Evolutionary conservation across 306 rosid genomes (phyloP).

Genomic region (Lablab purpureus): DNA sequence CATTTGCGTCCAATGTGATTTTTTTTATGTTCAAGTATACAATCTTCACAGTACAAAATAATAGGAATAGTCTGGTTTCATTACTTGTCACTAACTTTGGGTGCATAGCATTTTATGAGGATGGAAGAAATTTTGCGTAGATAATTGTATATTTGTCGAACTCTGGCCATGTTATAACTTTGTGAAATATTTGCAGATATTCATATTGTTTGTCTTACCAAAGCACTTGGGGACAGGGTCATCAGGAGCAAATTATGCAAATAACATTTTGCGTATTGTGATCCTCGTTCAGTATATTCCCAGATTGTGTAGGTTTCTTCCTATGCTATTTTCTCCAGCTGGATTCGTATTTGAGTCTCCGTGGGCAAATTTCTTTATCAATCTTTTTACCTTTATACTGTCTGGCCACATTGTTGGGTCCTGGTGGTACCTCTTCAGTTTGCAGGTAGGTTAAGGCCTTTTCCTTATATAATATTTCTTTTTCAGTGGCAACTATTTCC

Average conservation of each 20-base stretch:
- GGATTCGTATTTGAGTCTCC: slow-evolving; percentile 87
- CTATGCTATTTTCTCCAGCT: slow-evolving; percentile 68
- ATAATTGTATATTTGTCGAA: neutral
- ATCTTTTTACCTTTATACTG: slow-evolving; percentile 75
- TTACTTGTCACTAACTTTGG: slow-evolving; percentile 6
- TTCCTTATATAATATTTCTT: neutral
- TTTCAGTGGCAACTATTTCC: slow-evolving; percentile 5
- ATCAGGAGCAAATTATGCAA: slow-evolving; percentile 79
- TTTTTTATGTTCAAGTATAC: neutral
- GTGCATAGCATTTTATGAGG: neutral
- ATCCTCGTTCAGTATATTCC: slow-evolving; percentile 77
- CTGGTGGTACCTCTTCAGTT: slow-evolving; percentile 82
- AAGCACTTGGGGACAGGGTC: slow-evolving; percentile 45
- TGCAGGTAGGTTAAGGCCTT: slow-evolving; percentile 67
- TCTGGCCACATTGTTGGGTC: slow-evolving; percentile 87
- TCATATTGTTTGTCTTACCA: slow-evolving; percentile 63
- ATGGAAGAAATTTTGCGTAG: slow-evolving; percentile 14
- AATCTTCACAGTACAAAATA: neutral
- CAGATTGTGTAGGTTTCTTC: slow-evolving; percentile 75
- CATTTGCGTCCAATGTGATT: neutral
- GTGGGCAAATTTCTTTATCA: slow-evolving; percentile 77
- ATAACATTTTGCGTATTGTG: slow-evolving; percentile 62
- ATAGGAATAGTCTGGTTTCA: neutral
- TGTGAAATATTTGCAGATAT: slow-evolving; percentile 65
- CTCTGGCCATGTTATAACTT: slow-evolving; percentile 5